phyloP scores from a whole-genome alignment of 2,329 filamentous ascomycete genomes.

The Sporothrix dimorphospora region DNA sequence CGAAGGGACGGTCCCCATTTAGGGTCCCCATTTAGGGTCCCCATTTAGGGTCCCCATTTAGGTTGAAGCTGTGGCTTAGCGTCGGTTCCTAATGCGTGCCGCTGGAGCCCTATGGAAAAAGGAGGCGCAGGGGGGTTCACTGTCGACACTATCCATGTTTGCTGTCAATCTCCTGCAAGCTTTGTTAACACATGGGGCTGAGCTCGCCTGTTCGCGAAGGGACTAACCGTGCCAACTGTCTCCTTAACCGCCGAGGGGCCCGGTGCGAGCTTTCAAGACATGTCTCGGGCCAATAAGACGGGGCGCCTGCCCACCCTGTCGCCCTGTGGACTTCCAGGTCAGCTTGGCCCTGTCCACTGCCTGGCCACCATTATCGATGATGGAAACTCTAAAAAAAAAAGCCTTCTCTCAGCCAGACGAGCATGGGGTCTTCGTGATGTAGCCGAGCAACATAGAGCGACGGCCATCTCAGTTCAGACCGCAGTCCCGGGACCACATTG shows the following conservation, averaged over 20 bases:
- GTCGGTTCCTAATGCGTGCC: neutral
- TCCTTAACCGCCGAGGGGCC: neutral
- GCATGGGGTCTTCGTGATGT: neutral
- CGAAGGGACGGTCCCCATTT: neutral
- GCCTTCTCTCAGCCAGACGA: neutral
- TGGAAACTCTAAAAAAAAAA: neutral
- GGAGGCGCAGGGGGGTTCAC: neutral
- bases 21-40: too few species aligned
- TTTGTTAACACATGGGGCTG: neutral
- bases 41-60: neutral
- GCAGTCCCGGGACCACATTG: neutral
- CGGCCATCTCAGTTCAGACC: neutral
- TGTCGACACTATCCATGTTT: neutral
- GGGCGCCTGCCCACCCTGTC: neutral
- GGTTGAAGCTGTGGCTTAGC: constrained; percentile 2
- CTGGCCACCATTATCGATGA: neutral
- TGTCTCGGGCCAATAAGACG: constrained; percentile 1
- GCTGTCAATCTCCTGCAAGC: neutral
- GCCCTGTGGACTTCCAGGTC: neutral
- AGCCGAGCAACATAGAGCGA: neutral
- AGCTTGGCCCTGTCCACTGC: neutral
- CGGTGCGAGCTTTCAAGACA: neutral
- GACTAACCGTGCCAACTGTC: neutral
- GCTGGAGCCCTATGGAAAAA: constrained; percentile 2
- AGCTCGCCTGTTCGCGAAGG: neutral